phyloP scores from a whole-genome alignment of 495 filamentous ascomycete species.

The Aspergillus taichungensis region DNA sequence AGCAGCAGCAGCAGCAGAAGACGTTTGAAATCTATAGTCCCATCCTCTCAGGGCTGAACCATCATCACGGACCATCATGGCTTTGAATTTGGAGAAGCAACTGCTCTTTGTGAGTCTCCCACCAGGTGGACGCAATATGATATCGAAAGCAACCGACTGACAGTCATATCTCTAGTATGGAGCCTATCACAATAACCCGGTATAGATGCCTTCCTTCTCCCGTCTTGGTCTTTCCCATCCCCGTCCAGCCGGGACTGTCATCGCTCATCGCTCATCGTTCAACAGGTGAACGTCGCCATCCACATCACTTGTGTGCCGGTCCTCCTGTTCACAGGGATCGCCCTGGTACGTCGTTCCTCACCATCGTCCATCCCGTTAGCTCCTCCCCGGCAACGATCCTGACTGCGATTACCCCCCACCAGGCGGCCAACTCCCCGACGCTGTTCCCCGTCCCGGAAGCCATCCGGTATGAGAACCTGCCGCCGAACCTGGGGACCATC shows the following conservation, averaged over 20 bases:
- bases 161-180: slow-evolving; percentile 62
- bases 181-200: slow-evolving; percentile 81
- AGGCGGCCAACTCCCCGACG: slow-evolving; percentile 70
- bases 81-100: slow-evolving; percentile 71
- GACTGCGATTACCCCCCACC: slow-evolving; percentile 2
- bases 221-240: background rate
- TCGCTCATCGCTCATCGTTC: slow-evolving; percentile 4
- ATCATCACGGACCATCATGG: slow-evolving; percentile 39
- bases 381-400: slow-evolving; percentile 3
- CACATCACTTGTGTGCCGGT: slow-evolving; percentile 85
- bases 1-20: too few relatives aligned
- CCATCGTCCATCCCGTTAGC: slow-evolving; percentile 1
- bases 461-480: slow-evolving; percentile 65
- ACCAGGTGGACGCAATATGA: slow-evolving; percentile 1
- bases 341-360: slow-evolving; percentile 51
- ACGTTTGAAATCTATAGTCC: too few relatives aligned
- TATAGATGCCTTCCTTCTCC: slow-evolving; percentile 22
- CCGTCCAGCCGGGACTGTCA: background rate
- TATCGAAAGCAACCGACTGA: background rate
- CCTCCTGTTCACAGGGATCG: slow-evolving; percentile 69
- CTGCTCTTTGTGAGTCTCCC: slow-evolving; percentile 59
- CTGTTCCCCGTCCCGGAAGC: slow-evolving; percentile 62
- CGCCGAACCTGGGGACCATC: slow-evolving; percentile 72
- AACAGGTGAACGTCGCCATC: slow-evolving; percentile 71
- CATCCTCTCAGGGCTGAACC: background rate